A percentile compares a stretch with the other conserved stretches of the same genome.
phyloP scores from a whole-genome alignment of 768 basidiomycete species.

The Ramaria sp. region DNA sequence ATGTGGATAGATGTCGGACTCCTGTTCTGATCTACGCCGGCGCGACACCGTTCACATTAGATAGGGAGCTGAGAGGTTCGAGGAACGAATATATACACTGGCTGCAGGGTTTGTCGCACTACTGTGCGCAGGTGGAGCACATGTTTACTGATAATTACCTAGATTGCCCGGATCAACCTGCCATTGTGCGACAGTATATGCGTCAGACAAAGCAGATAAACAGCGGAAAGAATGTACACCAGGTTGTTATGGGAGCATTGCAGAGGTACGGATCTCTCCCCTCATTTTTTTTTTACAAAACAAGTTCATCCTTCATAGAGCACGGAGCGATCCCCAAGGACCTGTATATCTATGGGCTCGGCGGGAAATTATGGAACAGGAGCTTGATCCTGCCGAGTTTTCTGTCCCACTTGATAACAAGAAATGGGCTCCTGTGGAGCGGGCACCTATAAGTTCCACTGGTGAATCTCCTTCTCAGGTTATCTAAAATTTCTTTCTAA shows the following conservation, averaged over 20 bases:
- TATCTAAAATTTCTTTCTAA: background rate
- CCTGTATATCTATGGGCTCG: constrained; percentile 68
- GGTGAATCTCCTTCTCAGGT: constrained; percentile 17
- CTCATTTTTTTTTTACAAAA: constrained; percentile 4
- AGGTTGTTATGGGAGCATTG: constrained; percentile 43
- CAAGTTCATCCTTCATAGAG: constrained; percentile 32
- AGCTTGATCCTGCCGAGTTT: constrained; percentile 32
- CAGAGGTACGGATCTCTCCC: constrained; percentile 32
- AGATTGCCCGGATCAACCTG: constrained; percentile 59
- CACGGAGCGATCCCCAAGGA: constrained; percentile 59
- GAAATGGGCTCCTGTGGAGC: constrained; percentile 44
- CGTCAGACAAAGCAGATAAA: constrained; percentile 49
- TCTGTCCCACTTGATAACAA: constrained; percentile 19
- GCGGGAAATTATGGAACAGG: constrained; percentile 61
- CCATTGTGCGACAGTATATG: constrained; percentile 70
- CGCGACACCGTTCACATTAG: constrained; percentile 45
- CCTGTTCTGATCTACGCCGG: constrained; percentile 69
- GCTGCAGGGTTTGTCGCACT: constrained; percentile 41
- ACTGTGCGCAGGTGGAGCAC: background rate
- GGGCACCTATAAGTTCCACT: constrained; percentile 31
- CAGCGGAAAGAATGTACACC: constrained; percentile 39
- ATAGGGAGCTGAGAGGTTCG: constrained; percentile 47
- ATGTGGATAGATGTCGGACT: constrained; percentile 46
- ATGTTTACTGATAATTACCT: background rate
- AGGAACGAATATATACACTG: constrained; percentile 71